A percentile compares a stretch with the other conserved stretches of the same genome.
phyloP scores from a whole-genome alignment of 169 alveolate genomes.

The Theileria annulata region DNA sequence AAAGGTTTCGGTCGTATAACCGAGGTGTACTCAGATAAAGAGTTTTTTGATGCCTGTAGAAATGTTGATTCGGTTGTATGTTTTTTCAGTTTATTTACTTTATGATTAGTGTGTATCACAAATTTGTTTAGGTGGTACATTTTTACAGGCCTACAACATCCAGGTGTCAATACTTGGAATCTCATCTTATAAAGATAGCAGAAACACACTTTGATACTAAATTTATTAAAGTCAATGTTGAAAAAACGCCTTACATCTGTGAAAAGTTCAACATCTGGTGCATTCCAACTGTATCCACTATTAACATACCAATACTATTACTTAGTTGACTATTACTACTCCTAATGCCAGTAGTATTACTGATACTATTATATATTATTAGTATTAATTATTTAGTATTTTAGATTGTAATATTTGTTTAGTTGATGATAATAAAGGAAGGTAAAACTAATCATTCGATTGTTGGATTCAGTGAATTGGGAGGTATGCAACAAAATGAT shows the following conservation, averaged over 20 bases:
- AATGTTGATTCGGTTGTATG: conserved; percentile 67
- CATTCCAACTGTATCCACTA: conserved; percentile 72
- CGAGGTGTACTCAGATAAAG: conserved; percentile 75
- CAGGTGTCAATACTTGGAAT: conserved; percentile 73
- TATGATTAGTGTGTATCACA: neutral
- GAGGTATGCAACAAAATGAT: conserved; percentile 56
- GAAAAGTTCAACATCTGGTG: conserved; percentile 80
- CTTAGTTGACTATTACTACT: too few relatives aligned
- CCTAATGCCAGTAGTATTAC: too few relatives aligned
- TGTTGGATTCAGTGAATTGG: conserved; percentile 77
- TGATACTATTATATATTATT: too few relatives aligned
- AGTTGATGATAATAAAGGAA: conserved; percentile 70
- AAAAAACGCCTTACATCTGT: conserved; percentile 75
- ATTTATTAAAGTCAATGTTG: conserved; percentile 75
- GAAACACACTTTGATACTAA: conserved; percentile 66
- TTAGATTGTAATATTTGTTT: too few relatives aligned
- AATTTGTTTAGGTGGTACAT: conserved; percentile 62
- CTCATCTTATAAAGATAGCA: conserved; percentile 63
- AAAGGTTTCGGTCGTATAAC: conserved; percentile 73
- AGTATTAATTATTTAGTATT: too few relatives aligned
- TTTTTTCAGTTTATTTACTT: neutral
- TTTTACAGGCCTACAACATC: conserved; percentile 78
- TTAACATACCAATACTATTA: neutral
- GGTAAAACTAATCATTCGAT: conserved; percentile 76
- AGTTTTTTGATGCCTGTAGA: conserved; percentile 75